Percentiles rank a stretch among this genome's conserved stretches.
Evolutionary conservation across 306 rosid species (phyloP).

Genomic region (Astragalus glycyphyllos): DNA sequence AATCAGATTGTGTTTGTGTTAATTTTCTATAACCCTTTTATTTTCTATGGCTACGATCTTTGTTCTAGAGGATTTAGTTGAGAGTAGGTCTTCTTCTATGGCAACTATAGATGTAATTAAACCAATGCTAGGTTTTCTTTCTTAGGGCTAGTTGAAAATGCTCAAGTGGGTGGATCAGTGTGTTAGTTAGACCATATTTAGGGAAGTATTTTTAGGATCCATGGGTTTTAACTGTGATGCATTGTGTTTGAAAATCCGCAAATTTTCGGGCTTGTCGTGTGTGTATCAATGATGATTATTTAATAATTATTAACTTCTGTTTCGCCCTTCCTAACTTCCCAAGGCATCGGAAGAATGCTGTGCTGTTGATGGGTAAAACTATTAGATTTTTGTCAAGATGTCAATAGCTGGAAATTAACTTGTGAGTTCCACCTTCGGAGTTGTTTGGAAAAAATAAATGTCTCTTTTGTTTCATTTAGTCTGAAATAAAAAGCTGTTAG

Average conservation of each 20-base stretch:
- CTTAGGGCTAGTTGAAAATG: conserved; percentile 3
- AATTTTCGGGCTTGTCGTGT: conserved; percentile 24
- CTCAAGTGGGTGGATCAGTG: conserved; percentile 8
- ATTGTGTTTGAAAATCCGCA: too few relatives aligned
- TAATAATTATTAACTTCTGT: background rate
- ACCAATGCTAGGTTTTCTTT: background rate
- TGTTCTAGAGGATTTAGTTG: conserved; percentile 11
- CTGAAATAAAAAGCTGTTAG: background rate
- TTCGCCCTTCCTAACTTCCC: background rate
- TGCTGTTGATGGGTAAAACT: conserved; percentile 32
- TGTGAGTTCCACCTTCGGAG: background rate
- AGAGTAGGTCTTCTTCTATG: conserved; percentile 17
- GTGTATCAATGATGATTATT: background rate
- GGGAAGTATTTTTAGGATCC: conserved; percentile 2
- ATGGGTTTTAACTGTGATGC: conserved; percentile 32
- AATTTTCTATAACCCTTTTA: background rate
- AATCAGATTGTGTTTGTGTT: background rate
- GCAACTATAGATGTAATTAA: background rate
- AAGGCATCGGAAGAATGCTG: background rate
- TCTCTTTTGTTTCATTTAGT: background rate
- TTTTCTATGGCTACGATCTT: background rate
- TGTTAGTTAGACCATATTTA: background rate
- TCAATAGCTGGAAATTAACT: conserved; percentile 10
- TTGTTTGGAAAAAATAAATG: background rate
- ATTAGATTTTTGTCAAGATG: conserved; percentile 11